A percentile compares a stretch with the other conserved stretches of the same genome.
These are phyloP conservation scores for Saccharomycopsis oosterbeekiorum DNA, from an alignment of 805 yeast species.

Conservation along the genomic window DNA sequence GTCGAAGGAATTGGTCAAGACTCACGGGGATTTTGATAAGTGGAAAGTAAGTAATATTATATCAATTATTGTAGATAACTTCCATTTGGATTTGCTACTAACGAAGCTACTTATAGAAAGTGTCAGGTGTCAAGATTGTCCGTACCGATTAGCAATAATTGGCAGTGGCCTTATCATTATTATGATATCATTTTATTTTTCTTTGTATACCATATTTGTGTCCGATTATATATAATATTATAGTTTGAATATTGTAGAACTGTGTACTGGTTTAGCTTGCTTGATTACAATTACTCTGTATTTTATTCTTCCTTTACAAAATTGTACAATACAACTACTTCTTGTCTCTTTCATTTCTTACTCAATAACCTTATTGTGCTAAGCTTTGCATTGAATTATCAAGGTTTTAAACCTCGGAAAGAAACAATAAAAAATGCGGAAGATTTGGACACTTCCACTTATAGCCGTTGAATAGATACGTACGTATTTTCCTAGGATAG, in stretches of 20 bases:
- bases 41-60: constrained; percentile 29
- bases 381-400: neutral
- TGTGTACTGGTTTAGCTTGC: neutral
- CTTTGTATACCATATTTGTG: neutral
- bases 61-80: neutral
- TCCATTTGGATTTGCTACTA: neutral
- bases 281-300: neutral
- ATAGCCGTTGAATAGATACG: no score
- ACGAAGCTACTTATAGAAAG: constrained; percentile 19
- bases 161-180: neutral
- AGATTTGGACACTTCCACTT: neutral
- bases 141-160: constrained; percentile 11
- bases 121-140: constrained; percentile 21
- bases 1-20: constrained; percentile 26
- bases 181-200: no score
- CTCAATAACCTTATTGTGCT: no score
- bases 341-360: no score
- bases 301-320: no score
- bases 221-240: neutral
- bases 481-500: no score
- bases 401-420: neutral
- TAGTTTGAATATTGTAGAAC: no score
- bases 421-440: neutral
- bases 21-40: constrained; percentile 31
- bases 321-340: no score